These are phyloP conservation scores for Lichina pygmaea DNA, from an alignment of 495 filamentous ascomycete genomes.

Conservation along the genomic window DNA sequence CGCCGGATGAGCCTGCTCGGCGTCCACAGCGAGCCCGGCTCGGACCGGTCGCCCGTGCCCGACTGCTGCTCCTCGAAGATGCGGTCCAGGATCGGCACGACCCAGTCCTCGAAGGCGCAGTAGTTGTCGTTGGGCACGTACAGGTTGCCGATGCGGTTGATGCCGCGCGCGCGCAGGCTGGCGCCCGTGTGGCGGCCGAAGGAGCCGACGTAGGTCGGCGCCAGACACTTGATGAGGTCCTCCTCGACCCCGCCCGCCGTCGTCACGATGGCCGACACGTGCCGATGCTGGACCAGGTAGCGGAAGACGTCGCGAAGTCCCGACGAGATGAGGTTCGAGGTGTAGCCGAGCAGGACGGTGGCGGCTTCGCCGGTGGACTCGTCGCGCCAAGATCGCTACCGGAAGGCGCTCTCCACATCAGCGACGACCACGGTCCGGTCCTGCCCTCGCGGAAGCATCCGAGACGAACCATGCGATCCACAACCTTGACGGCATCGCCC, in stretches of 20 bases:
- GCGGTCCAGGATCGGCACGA: constrained; percentile 66
- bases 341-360: constrained; percentile 92
- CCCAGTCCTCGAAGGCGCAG: constrained; percentile 91
- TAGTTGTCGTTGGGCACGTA: constrained; percentile 95
- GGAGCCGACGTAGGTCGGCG: constrained; percentile 69
- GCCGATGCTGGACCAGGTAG: constrained; percentile 72
- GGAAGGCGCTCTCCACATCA: neutral
- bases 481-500: constrained; percentile 57
- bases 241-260: constrained; percentile 95
- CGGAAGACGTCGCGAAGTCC: constrained; percentile 76
- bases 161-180: constrained; percentile 47
- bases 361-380: constrained; percentile 44
- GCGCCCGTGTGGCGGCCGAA: constrained; percentile 44
- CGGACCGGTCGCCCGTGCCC: constrained; percentile 23
- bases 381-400: constrained; percentile 46
- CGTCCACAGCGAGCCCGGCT: constrained; percentile 63
- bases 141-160: constrained; percentile 89
- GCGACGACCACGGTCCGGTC: neutral
- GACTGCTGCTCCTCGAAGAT: constrained; percentile 88
- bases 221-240: constrained; percentile 93
- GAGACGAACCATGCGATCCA: constrained; percentile 70
- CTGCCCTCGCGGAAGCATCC: neutral
- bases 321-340: constrained; percentile 88
- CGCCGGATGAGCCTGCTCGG: constrained; percentile 67
- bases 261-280: constrained; percentile 78